Base-by-base conservation (phyloP, 441 rosid species). In the Rhodomyrtus psidioides region DNA sequence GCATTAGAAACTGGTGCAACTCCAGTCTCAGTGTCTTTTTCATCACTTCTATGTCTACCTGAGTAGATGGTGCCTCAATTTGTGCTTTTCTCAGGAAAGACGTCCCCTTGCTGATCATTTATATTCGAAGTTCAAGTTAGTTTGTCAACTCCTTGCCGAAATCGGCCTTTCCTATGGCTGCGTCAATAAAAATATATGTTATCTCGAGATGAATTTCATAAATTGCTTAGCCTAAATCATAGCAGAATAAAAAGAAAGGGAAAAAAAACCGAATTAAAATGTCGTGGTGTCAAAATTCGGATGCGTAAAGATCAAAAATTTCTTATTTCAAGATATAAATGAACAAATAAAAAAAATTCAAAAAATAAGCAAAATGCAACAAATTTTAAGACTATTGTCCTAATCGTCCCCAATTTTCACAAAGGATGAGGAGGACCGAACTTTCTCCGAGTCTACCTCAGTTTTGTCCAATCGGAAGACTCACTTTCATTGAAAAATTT, bases 181-280 rank as follows among this genome's bases (percentile, higher is more conserved):
- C 12, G 21, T 55, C 4, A 55, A 55, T 55, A 9, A 10, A 9
- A 55, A 57, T 26, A 6, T 57, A 15, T 9, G 24, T 57, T 10
- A 26, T 57, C 24, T 57, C 6, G 14, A 10, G 15, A 26, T 6
- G 1, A 2, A 24, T 56, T 9, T 56, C 27, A 56, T 12, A 24
- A 1, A 55, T 55, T 0, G 4, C 4, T 7, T 7, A 6, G 5
- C 10, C 26, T 21, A 23, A 55, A 55, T 7, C 12, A 0, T 4
- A 3, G 58, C 26, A 9, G 4, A 55, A 55, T 7, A 7, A 1
- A 55, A 7, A 55, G 21, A 24, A 55, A 23, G 0, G 23, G 23
- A 21, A 2, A 2, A 8, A 46, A 46, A 49, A 12, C 10, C 1
- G 6, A 56, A 56, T 10, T 26, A 24, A 56, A 56, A 56, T 0